Base-by-base conservation (phyloP, 768 basidiomycete species). In the Crepidotus variabilis region DNA sequence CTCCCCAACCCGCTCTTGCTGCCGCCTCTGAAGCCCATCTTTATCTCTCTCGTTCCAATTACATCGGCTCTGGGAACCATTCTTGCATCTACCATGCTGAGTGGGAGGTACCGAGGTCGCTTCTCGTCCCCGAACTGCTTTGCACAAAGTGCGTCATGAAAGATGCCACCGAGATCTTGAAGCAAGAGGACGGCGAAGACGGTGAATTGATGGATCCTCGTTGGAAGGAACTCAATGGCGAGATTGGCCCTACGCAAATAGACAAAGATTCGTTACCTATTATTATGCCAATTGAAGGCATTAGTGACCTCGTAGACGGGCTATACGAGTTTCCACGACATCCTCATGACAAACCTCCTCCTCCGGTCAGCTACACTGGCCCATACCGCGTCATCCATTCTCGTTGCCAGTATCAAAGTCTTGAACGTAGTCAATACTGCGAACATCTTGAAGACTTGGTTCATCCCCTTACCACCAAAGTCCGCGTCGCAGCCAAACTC, bases 21-120 rank as follows among this genome's bases (percentile, higher is more conserved):
- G 47, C 65, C 47, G 46, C 65, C 20, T 28, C 65, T 8, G 69
- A 70, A 28, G 78, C 78, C 0, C 81, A 85, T 61, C 68, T 85
- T 14, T 80, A 82, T 53, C 57, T 86, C 49, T 72, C 74, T 1
- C 72, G 75, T 0, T 35, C 51, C 0, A 62, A 72, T 39, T 47
- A 23, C 16, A 59, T 76, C 6, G 85, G 83, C 3, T 1, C 11
- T 0, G 85, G 85, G 0, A 61, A 81, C 59, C 85, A 87, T 61
- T 86, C 85, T 0, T 47, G 67, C 28, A 80, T 83, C 0, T 80
- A 81, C 59, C 64, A 70, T 46, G 80, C 75, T 6, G 78, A 82
- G 54, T 78, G 78, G 72, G 80, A 81, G 33, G 61, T 86, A 0
- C 83, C 83, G 2, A 73, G 76, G 0, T 65, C 70, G 8, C 13